Evolutionary conservation across 2,329 filamentous ascomycete genomes (phyloP).

Genomic region (Cladosporium sp.): DNA sequence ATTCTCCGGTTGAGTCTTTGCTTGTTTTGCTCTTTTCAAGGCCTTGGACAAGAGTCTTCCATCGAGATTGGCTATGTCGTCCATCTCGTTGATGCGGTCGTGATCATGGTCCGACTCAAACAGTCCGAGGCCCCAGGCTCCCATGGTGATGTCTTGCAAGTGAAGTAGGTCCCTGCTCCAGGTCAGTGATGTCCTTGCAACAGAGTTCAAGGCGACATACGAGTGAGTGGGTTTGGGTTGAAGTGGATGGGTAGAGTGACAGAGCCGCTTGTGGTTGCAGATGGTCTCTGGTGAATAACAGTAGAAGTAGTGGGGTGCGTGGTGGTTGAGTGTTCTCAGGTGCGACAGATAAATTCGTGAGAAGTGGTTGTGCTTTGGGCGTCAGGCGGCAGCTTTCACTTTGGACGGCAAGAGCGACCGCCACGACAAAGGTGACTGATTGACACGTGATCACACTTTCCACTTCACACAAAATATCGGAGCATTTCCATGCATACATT

Average conservation of each 20-base stretch:
- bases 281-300: background rate
- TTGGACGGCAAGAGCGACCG: no score
- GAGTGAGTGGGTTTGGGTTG: background rate
- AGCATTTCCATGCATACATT: background rate
- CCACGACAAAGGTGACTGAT: no score
- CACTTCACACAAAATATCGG: background rate
- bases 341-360: no score
- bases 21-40: background rate
- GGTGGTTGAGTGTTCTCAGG: background rate
- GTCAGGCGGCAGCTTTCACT: no score
- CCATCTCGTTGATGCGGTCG: constrained; percentile 16
- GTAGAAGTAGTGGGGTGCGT: background rate
- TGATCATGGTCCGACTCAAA: constrained; percentile 28
- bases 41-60: background rate
- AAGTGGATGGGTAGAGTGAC: background rate
- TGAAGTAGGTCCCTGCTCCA: background rate
- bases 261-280: background rate
- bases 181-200: background rate
- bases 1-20: background rate
- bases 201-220: background rate
- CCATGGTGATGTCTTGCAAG: constrained; percentile 20
- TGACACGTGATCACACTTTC: no score
- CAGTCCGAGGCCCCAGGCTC: constrained; percentile 23
- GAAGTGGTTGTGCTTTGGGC: no score
- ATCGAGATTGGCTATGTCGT: constrained; percentile 14